Evolutionary conservation across 2,329 filamentous ascomycete species (phyloP).

Genomic region (Paramyrothecium sp.): DNA sequence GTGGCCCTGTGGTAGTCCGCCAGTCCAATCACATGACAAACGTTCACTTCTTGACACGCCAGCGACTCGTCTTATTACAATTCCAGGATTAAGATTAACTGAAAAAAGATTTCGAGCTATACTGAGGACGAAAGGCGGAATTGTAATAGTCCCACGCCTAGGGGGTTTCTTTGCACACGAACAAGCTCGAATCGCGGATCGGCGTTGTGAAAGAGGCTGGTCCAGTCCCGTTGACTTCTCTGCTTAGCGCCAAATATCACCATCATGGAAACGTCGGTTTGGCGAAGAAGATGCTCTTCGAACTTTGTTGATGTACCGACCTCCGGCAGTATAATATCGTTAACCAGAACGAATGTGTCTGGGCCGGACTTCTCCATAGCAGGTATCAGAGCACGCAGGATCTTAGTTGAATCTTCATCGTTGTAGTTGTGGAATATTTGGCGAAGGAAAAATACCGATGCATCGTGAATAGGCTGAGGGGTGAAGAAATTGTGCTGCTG

Average conservation of each 20-base stretch:
- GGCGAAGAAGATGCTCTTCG: neutral
- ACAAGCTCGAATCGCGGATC: neutral
- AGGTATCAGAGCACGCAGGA: neutral
- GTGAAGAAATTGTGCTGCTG: neutral
- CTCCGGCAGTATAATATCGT: neutral
- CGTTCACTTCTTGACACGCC: no score
- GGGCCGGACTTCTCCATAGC: neutral
- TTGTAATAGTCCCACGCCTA: no score
- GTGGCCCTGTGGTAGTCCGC: no score
- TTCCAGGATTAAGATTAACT: no score
- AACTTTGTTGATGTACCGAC: neutral
- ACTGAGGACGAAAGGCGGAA: no score
- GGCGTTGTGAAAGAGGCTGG: neutral
- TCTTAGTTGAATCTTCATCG: neutral
- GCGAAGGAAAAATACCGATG: neutral
- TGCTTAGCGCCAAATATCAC: neutral
- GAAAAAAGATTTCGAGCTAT: no score
- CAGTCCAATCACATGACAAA: no score
- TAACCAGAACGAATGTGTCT: neutral
- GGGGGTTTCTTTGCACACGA: no score
- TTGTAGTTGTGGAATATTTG: neutral
- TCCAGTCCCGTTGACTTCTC: neutral
- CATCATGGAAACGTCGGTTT: neutral
- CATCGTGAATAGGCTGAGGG: neutral
- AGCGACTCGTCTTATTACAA: no score